Conservation (phyloP, 352 stramenopile genomes). For the Globisporangium splendens region DNA sequence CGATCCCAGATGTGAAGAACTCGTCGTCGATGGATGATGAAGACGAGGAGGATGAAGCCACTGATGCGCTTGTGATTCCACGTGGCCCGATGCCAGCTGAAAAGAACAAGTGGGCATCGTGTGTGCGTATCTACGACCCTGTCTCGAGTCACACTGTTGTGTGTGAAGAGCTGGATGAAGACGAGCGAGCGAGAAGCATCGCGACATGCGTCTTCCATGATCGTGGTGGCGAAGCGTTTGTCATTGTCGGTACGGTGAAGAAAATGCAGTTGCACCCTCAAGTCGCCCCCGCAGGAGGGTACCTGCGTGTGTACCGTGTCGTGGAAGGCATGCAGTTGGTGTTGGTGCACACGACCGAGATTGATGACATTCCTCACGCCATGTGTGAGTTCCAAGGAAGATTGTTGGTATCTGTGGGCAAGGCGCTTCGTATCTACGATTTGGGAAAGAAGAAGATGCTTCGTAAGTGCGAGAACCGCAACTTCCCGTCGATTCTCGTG, state of each 20-base stretch:
- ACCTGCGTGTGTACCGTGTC: constrained; percentile 93
- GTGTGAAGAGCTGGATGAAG: constrained; percentile 91
- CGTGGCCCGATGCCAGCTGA: constrained; percentile 54
- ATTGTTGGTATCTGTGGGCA: constrained; percentile 96
- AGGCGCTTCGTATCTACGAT: constrained; percentile 96
- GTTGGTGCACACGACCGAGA: constrained; percentile 95
- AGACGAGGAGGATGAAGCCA: constrained; percentile 85
- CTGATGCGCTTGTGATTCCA: constrained; percentile 68
- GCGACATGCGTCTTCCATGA: constrained; percentile 94
- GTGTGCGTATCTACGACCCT: constrained; percentile 97
- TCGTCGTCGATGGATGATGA: constrained; percentile 29
- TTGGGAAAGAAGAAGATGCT: constrained; percentile 99
- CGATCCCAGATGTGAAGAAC: constrained; percentile 55
- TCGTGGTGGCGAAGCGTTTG: constrained; percentile 94
- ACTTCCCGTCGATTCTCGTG: constrained; percentile 92
- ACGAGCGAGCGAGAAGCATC: constrained; percentile 94
- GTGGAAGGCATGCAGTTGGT: constrained; percentile 91
- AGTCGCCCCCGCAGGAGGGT: constrained; percentile 53
- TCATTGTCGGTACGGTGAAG: constrained; percentile 96
- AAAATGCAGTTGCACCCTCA: constrained; percentile 93
- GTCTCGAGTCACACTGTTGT: constrained; percentile 80
- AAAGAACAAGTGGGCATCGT: constrained; percentile 94
- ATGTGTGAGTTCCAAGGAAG: constrained; percentile 97
- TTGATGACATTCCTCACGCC: constrained; percentile 95
- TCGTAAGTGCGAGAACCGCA: constrained; percentile 97